Conservation (phyloP, 2,329 filamentous ascomycete species). For the Venturiaceae sp. region DNA sequence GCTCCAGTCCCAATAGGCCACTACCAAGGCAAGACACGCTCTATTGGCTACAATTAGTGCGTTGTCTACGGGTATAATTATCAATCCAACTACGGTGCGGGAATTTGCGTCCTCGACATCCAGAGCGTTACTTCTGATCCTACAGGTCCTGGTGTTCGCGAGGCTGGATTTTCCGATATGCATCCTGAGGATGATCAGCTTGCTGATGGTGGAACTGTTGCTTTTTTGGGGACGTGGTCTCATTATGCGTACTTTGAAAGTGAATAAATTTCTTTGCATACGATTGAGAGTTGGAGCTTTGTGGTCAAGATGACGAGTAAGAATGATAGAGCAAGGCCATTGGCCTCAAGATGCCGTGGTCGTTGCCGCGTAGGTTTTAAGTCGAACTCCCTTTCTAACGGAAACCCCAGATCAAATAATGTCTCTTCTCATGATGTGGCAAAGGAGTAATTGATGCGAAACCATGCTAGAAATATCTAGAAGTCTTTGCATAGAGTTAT, state of each 20-base stretch:
- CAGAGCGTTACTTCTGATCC: constrained; percentile 19
- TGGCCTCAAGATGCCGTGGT: no score
- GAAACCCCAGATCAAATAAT: no score
- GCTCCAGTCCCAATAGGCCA: constrained; percentile 31
- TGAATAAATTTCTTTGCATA: constrained; percentile 27
- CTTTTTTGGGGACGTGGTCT: constrained; percentile 30
- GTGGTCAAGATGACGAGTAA: constrained; percentile 17
- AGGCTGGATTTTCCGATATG: constrained; percentile 23
- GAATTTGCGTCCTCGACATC: constrained; percentile 28
- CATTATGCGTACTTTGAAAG: constrained; percentile 23
- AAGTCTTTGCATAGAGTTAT: no score
- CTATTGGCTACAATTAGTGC: constrained; percentile 43
- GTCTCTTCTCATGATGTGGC: no score
- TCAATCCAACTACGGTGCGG: constrained; percentile 41
- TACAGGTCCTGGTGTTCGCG: constrained; percentile 18
- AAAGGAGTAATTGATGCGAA: no score
- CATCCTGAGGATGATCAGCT: constrained; percentile 21
- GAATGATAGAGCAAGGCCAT: no score
- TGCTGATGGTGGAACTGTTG: constrained; percentile 21
- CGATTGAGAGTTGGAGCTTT: constrained; percentile 28
- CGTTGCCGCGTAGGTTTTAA: no score
- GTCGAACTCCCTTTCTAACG: no score
- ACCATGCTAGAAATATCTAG: no score
- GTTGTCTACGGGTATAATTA: constrained; percentile 34
- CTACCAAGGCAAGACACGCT: constrained; percentile 31